Conservation (phyloP, 2,329 filamentous ascomycete species). For the Nemania sp. region DNA sequence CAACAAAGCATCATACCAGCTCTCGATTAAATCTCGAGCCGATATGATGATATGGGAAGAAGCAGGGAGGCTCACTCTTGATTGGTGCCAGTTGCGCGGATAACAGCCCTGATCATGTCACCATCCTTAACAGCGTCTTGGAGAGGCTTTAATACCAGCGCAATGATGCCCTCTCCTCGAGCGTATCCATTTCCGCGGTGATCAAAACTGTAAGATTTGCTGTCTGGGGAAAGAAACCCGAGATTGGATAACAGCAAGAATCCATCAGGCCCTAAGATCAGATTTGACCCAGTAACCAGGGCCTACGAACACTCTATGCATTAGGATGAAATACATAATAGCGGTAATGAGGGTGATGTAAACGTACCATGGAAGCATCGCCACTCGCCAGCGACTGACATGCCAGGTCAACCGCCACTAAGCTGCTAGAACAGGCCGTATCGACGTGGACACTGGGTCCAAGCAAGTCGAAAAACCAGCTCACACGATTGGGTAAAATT, state of each 20-base stretch:
- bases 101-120: constrained; percentile 44
- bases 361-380: constrained; percentile 32
- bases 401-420: constrained; percentile 40
- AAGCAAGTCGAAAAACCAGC: constrained; percentile 45
- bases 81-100: constrained; percentile 38
- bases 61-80: constrained; percentile 28
- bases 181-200: constrained; percentile 41
- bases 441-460: constrained; percentile 44
- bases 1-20: not conserved
- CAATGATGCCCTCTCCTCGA: constrained; percentile 55
- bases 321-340: not conserved
- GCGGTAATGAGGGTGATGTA: not conserved
- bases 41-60: not conserved
- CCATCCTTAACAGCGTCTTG: constrained; percentile 48
- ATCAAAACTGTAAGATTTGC: constrained; percentile 36
- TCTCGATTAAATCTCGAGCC: not conserved
- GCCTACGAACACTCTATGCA: constrained; percentile 28
- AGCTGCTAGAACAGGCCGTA: constrained; percentile 45
- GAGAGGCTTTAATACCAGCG: constrained; percentile 55
- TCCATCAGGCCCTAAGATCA: constrained; percentile 39
- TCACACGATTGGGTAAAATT: constrained; percentile 46
- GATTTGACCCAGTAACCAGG: constrained; percentile 40
- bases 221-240: constrained; percentile 46
- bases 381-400: constrained; percentile 32
- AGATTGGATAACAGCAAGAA: constrained; percentile 36